Evolutionary conservation across 2,329 filamentous ascomycete genomes (phyloP).

Genomic region (Berkeleyomyces basicola): DNA sequence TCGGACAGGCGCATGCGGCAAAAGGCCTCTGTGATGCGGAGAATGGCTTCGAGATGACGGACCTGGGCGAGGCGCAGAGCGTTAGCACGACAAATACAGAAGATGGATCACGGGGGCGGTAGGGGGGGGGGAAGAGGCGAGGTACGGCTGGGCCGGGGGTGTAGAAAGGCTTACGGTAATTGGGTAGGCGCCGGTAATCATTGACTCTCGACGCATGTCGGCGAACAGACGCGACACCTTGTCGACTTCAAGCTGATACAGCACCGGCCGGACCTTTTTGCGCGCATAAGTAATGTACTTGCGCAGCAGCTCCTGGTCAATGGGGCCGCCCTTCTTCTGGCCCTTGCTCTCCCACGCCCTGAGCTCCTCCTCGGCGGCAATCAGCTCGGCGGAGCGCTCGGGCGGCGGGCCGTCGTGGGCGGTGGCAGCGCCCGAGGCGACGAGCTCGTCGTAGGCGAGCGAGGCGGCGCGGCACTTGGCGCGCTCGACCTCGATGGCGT

Average conservation of each 20-base stretch:
- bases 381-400: conserved; percentile 30
- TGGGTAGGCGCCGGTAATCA: conserved; percentile 90
- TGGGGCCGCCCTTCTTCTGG: conserved; percentile 43
- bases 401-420: conserved; percentile 8
- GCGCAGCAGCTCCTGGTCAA: conserved; percentile 75
- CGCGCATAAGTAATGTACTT: conserved; percentile 96
- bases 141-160: neutral
- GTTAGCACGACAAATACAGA: neutral
- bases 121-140: conserved; percentile 12
- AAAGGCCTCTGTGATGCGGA: conserved; percentile 86
- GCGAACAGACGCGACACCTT: conserved; percentile 89
- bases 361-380: conserved; percentile 17
- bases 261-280: conserved; percentile 74
- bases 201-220: conserved; percentile 84
- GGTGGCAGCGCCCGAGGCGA: conserved; percentile 2
- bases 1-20: conserved; percentile 97
- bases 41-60: conserved; percentile 92
- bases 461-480: conserved; percentile 6
- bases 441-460: conserved; percentile 2
- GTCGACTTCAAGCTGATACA: conserved; percentile 96
- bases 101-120: conserved; percentile 11
- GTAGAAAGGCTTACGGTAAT: conserved; percentile 60
- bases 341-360: conserved; percentile 19
- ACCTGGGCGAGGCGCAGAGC: conserved; percentile 38
- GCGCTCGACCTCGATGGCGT: conserved; percentile 45